Base-by-base conservation (phyloP, 2,329 filamentous ascomycete species). In the Verticillium isaacii region DNA sequence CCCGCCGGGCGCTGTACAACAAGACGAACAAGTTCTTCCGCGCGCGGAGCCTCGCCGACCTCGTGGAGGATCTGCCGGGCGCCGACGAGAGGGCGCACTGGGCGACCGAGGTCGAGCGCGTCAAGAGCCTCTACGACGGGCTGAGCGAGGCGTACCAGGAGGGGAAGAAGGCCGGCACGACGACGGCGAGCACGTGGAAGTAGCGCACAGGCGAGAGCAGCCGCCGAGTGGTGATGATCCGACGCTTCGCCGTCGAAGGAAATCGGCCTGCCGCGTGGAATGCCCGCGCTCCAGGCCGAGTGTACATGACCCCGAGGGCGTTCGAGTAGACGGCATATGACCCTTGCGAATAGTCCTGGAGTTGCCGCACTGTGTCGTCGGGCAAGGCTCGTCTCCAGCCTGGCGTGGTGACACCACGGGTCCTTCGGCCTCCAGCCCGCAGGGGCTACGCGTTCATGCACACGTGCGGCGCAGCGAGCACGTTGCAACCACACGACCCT, bases 11-110 rank as follows among this genome's bases (percentile, higher is more conserved):
- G 19, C 71, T 86, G 57, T 86, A 86, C 62, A 86, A 86, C 62
- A 74, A 77, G n/a, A 71, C 64, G 3, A 87, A 86, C 67, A 82
- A 80, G 71, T 86, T 86, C 71, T 86, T 86, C 62, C 70, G 67
- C 11, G 77, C 78, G 0, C 73, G 70, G 56, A 80, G 80, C 60
- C 66, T 83, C 2, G 68, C 67, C 8, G 78, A 81, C 7, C 60
- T 83, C 39, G 70, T 79, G 0, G 69, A 61, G 0, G 72, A 74
- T 23, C 65, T 84, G 4, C 65, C 71, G 1, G 75, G 77, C 34
- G 68, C 66, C 0, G 68, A 55, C 2, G 77, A 78, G 58, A 70
- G 66, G 61, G 60, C 64, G 23, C 68, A 66, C 29, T 80, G 74
- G 74, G 62, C 50, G 1, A 63, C 29, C 0, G 81, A 85, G 69